Base-by-base conservation (phyloP, 352 stramenopile species). In the Pythium aquatile region DNA sequence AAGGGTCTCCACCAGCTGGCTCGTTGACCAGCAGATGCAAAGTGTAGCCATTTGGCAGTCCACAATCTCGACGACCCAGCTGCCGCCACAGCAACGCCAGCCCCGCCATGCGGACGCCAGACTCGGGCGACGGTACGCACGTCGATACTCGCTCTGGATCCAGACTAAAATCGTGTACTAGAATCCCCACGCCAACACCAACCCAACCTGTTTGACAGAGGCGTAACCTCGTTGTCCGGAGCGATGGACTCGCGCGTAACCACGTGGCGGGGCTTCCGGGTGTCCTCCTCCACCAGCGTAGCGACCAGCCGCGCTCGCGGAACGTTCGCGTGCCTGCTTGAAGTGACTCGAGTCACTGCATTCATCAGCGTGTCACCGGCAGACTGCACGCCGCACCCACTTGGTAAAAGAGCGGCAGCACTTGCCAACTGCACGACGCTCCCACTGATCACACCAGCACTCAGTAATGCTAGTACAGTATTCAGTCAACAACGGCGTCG, bases 1-100 rank as follows among this genome's bases (percentile, higher is more conserved):
- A 48, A 48, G 40, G 17, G 40, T 2, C 40, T 3, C 11, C 40
- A 24, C 40, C 40, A 48, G 40, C 40, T 48, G 40, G 40, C 40
- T 48, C 40, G 40, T n/a, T 2, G 14, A 14, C 14, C 40, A 48
- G 40, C 40, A 48, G 40, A 26, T 26, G 40, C 13, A 48, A 26
- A 48, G 40, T 48, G 40, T 48, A 48, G 40, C 40, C 40, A 48
- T 48, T 48, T 48, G 24, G 14, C 40, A 48, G 10, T 13, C 40
- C 40, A 48, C 40, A 48, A 48, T 26, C 16, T 48, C 14, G 40
- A 48, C 40, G 40, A 48, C 40, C 14, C 40, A 48, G 40, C 40
- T 48, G 40, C 40, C 40, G 40, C 14, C 40, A 48, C 40, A 26
- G 40, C 40, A 48, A 48, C 1, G 6, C 10, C 40, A 48, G 40